Evolutionary conservation across 495 filamentous ascomycete genomes (phyloP), one percentile per base, ranked within the genome.

Genomic region (Chaetomidium leptoderma): DNA sequence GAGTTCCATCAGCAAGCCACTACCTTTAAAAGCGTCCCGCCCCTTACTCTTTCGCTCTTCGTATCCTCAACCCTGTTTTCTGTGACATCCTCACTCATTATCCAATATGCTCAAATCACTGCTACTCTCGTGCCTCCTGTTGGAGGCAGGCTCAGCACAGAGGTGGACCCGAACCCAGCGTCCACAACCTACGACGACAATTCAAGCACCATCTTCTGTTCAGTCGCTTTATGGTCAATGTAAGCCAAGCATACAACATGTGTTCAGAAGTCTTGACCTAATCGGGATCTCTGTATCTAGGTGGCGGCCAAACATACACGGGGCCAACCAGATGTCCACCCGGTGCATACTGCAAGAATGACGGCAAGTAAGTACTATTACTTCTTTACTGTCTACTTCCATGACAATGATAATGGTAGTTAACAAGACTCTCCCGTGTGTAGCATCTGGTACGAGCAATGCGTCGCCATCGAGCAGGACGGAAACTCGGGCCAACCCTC

Each of bases 371-470:
- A 16, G 61, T 49, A 14, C 2, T n/a, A 14, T 13, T 14, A 1
- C 19, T 39, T 37, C 30, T 23, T 6, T 11, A 14, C 6, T 7
- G 8, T 3, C 3, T 24, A 11, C 32, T 39, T 33, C 1, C 30
- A 37, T 26, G 10, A 37, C 35, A 37, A 30, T 4, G 29, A 30
- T 4, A 8, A 39, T 19, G n/a, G 5, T 6, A 17, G 21, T 19
- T 16, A 9, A 10, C 48, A 51, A 13, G 32, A 19, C 36, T 11
- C 37, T 13, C 11, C 16, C 10, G 1, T 42, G 13, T 29, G 11
- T 30, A 66, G 66, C 29, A 54, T 59, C 24, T 68, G 59, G 59
- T 68, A 66, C 50, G 55, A 56, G 19, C 66, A 68, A 29, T 68
- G 66, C 33, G 59, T 66, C 21, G 47, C 66, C 14, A 49, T 53